These are phyloP conservation scores for Candida piceae DNA, from an alignment of 805 yeast species.

Conservation along the genomic window DNA sequence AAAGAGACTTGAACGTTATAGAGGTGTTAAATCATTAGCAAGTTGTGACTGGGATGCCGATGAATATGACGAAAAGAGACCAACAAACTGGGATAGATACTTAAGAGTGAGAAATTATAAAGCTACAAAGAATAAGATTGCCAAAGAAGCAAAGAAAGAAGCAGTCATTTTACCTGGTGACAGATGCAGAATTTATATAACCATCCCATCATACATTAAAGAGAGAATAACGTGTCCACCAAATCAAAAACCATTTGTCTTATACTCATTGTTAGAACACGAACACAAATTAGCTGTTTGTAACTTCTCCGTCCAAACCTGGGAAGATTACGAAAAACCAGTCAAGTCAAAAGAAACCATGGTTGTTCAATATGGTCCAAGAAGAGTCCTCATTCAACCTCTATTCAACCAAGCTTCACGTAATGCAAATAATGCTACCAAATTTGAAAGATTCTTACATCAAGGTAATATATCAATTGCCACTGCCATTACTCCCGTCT, in stretches of 20 bases:
- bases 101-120: slow-evolving; percentile 71
- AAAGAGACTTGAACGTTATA: slow-evolving; percentile 69
- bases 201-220: slow-evolving; percentile 46
- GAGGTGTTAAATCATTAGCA: slow-evolving; percentile 82
- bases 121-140: slow-evolving; percentile 64
- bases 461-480: slow-evolving; percentile 73
- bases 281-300: slow-evolving; percentile 84
- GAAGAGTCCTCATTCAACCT: slow-evolving; percentile 81
- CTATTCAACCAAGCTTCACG: slow-evolving; percentile 74
- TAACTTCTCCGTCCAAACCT: slow-evolving; percentile 74
- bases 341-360: slow-evolving; percentile 77
- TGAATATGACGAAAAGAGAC: slow-evolving; percentile 68
- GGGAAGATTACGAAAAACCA: slow-evolving; percentile 88
- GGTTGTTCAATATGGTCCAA: slow-evolving; percentile 88
- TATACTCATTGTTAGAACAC: slow-evolving; percentile 74
- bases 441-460: slow-evolving; percentile 78
- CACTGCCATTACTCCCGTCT: slow-evolving; percentile 81
- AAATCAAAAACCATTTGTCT: slow-evolving; percentile 45
- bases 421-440: slow-evolving; percentile 80
- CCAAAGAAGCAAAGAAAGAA: slow-evolving; percentile 51
- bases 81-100: slow-evolving; percentile 72
- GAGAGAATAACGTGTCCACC: slow-evolving; percentile 43
- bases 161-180: slow-evolving; percentile 59
- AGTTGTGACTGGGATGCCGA: slow-evolving; percentile 84
- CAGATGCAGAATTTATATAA: slow-evolving; percentile 52